Conservation (phyloP, 306 rosid species). For the Boehmeria nivea region DNA sequence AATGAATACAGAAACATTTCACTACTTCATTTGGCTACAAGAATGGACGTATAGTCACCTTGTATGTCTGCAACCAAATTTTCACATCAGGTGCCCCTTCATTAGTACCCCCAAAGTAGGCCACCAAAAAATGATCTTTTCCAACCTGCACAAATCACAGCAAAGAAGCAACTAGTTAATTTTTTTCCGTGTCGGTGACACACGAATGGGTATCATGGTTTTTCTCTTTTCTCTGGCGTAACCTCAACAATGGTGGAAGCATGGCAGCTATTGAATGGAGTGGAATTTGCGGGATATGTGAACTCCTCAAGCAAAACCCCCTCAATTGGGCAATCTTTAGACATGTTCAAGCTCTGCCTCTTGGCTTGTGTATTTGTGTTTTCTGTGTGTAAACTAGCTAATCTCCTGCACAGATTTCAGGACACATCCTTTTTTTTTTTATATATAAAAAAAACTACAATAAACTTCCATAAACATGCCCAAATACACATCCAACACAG, state of each 20-base stretch:
- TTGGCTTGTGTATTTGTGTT: conserved; percentile 17
- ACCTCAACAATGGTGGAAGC: conserved; percentile 98
- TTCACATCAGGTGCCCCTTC: conserved; percentile 90
- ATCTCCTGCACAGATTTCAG: conserved; percentile 34
- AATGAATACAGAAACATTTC: background rate
- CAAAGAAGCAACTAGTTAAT: conserved; percentile 13
- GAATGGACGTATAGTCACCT: conserved; percentile 30
- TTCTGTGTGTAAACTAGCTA: conserved; percentile 14
- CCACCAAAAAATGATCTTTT: conserved; percentile 64
- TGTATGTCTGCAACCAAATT: conserved; percentile 79
- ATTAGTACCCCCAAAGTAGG: conserved; percentile 70
- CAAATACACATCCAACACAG: too few relatives aligned
- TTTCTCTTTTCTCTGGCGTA: background rate
- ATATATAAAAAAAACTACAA: too few relatives aligned
- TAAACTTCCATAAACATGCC: too few relatives aligned
- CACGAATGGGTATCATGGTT: too few relatives aligned
- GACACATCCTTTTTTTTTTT: background rate
- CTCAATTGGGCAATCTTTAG: conserved; percentile 21
- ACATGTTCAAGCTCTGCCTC: conserved; percentile 29
- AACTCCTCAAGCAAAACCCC: conserved; percentile 53
- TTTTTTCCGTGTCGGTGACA: too few relatives aligned
- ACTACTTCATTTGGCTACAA: background rate
- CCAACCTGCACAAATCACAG: conserved; percentile 50
- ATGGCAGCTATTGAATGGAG: conserved; percentile 74
- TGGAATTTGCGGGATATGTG: conserved; percentile 56